Evolutionary conservation across 2,329 filamentous ascomycete species (phyloP).

Genomic region (Tolypocladium amazonense): DNA sequence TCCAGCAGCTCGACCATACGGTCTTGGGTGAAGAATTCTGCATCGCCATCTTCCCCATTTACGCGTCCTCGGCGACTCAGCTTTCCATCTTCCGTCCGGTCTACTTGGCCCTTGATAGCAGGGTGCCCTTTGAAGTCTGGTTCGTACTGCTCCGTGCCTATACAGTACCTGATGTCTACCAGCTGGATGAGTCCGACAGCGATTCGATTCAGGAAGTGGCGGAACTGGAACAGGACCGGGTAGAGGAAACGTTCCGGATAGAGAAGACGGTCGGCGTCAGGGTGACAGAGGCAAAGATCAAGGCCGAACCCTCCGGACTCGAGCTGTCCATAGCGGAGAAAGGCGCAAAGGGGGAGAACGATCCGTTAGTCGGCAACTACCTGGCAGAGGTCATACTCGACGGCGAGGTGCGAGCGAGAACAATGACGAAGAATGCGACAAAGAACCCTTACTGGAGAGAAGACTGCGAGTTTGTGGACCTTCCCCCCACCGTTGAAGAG

Average conservation of each 20-base stretch:
- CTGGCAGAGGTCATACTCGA: slow-evolving; percentile 72
- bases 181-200: slow-evolving; percentile 35
- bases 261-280: slow-evolving; percentile 50
- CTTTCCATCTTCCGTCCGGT: slow-evolving; percentile 76
- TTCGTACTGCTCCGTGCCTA: slow-evolving; percentile 86
- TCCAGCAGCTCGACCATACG: slow-evolving; percentile 82
- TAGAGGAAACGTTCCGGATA: slow-evolving; percentile 46
- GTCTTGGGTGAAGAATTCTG: slow-evolving; percentile 90
- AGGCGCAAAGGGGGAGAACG: slow-evolving; percentile 17
- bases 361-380: slow-evolving; percentile 54
- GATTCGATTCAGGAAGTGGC: slow-evolving; percentile 31
- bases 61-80: slow-evolving; percentile 62
- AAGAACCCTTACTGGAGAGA: slow-evolving; percentile 75
- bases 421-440: slow-evolving; percentile 59
- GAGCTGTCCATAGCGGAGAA: slow-evolving; percentile 13
- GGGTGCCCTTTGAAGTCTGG: slow-evolving; percentile 95
- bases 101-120: slow-evolving; percentile 76
- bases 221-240: slow-evolving; percentile 26
- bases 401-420: slow-evolving; percentile 67
- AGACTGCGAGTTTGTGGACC: slow-evolving; percentile 65
- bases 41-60: slow-evolving; percentile 91
- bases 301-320: slow-evolving; percentile 18
- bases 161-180: slow-evolving; percentile 84
- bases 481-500: slow-evolving; percentile 58
- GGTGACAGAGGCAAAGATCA: slow-evolving; percentile 53